Evolutionary conservation across 2,329 filamentous ascomycete species (phyloP).

Genomic region (Neodidymelliopsis sp.): DNA sequence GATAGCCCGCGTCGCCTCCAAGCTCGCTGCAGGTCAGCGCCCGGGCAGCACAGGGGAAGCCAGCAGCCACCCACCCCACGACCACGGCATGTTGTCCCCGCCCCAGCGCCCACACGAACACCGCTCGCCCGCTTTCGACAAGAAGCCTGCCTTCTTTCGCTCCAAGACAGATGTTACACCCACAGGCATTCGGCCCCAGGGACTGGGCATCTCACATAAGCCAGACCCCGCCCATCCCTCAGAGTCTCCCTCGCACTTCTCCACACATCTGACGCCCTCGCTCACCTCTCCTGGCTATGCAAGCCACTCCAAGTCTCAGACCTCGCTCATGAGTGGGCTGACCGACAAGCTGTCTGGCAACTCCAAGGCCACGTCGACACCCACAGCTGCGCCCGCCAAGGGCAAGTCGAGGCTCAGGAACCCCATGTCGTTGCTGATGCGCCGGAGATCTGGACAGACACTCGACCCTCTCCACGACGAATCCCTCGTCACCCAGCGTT

Average conservation of each 20-base stretch:
- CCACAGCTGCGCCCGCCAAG: slow-evolving; percentile 36
- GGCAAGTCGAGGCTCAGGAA: slow-evolving; percentile 64
- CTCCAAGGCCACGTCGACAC: slow-evolving; percentile 29
- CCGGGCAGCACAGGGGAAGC: slow-evolving; percentile 15
- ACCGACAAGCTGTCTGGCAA: slow-evolving; percentile 40
- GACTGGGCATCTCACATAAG: slow-evolving; percentile 36
- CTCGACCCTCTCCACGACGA: slow-evolving; percentile 58
- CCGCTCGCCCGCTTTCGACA: slow-evolving; percentile 31
- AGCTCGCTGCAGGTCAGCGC: slow-evolving; percentile 28
- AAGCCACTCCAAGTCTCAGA: slow-evolving; percentile 41
- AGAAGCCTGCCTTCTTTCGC: slow-evolving; percentile 28
- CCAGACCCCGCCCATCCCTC: slow-evolving; percentile 23
- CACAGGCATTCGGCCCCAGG: slow-evolving; percentile 40
- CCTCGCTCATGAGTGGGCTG: slow-evolving; percentile 42
- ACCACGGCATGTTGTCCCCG: slow-evolving; percentile 30
- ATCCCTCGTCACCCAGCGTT: slow-evolving; percentile 58
- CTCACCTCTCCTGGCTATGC: slow-evolving; percentile 37
- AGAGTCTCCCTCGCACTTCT: slow-evolving; percentile 29
- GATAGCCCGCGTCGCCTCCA: slow-evolving; percentile 50
- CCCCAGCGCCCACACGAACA: slow-evolving; percentile 27
- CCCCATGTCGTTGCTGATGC: slow-evolving; percentile 66
- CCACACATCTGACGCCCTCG: slow-evolving; percentile 33
- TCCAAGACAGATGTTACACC: slow-evolving; percentile 33
- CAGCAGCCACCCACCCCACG: slow-evolving; percentile 17
- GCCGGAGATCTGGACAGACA: slow-evolving; percentile 63